Conservation (phyloP, 2,329 filamentous ascomycete genomes). For the Monosporascus sp. region DNA sequence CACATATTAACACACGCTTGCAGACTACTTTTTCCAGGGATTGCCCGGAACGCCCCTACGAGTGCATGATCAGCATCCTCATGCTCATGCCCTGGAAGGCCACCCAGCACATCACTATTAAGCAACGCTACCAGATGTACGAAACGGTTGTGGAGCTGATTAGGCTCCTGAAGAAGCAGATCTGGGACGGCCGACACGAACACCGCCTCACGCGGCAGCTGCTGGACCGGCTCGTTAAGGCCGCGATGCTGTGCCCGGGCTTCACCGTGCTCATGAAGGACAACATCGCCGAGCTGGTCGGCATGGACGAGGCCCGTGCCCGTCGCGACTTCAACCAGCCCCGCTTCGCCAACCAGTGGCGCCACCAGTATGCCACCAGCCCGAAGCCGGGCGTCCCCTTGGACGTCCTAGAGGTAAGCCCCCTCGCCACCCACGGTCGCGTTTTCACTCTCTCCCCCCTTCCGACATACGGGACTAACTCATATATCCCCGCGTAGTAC, state of each 20-base stretch:
- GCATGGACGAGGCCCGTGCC: constrained; percentile 30
- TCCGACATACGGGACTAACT: constrained; percentile 4
- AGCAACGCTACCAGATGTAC: constrained; percentile 50
- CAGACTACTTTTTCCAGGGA: constrained; percentile 56
- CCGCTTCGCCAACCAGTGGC: constrained; percentile 42
- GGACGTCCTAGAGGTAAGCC: constrained; percentile 52
- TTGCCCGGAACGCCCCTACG: constrained; percentile 60
- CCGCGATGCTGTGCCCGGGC: constrained; percentile 53
- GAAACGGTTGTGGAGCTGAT: constrained; percentile 46
- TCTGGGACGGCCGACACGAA: constrained; percentile 34
- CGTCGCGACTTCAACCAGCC: constrained; percentile 41
- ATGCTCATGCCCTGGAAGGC: constrained; percentile 60
- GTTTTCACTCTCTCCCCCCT: background rate
- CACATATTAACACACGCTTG: constrained; percentile 3
- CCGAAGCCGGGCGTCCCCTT: constrained; percentile 42
- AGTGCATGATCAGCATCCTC: constrained; percentile 59
- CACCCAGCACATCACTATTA: constrained; percentile 51
- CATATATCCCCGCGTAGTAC: constrained; percentile 36
- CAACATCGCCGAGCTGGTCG: constrained; percentile 43
- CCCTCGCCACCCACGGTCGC: too few relatives aligned
- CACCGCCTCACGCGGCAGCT: constrained; percentile 48
- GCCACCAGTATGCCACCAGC: constrained; percentile 46
- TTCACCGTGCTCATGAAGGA: constrained; percentile 60
- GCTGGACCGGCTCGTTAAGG: constrained; percentile 44
- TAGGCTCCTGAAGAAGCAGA: constrained; percentile 35